Percentiles rank a stretch among this genome's conserved stretches.
Conservation (phyloP, 2,329 filamentous ascomycete species). For the Monilinia vaccinii-corymbosi region DNA sequence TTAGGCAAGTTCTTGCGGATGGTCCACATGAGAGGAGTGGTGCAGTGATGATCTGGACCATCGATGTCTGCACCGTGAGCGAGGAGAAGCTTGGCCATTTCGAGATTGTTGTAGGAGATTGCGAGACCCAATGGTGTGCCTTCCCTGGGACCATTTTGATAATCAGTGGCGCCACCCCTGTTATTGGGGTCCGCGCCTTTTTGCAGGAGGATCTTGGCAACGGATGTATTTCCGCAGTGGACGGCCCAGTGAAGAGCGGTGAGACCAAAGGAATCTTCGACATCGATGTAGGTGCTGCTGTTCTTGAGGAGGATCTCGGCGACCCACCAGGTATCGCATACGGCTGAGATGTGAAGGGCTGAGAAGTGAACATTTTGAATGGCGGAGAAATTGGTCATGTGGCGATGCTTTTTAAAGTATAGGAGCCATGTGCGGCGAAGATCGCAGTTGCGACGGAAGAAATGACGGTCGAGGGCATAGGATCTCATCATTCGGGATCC, state of each 20-base stretch:
- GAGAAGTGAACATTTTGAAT: slow-evolving; percentile 10
- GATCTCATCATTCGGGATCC: slow-evolving; percentile 6
- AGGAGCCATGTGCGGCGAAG: slow-evolving; percentile 9
- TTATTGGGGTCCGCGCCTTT: slow-evolving; percentile 9
- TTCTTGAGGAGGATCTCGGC: slow-evolving; percentile 6
- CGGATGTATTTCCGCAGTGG: slow-evolving; percentile 1
- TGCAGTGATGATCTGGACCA: slow-evolving; percentile 7
- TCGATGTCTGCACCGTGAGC: slow-evolving; percentile 3
- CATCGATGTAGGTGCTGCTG: slow-evolving; percentile 5
- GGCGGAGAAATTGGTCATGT: slow-evolving; percentile 11
- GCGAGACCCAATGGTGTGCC: slow-evolving; percentile 4
- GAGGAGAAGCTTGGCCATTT: slow-evolving; percentile 8
- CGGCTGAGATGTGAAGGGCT: slow-evolving; percentile 9
- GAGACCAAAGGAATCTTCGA: slow-evolving; percentile 8
- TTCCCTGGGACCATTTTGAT: slow-evolving; percentile 4
- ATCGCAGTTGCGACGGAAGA: slow-evolving; percentile 9
- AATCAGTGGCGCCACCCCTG: background rate
- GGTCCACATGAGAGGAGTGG: slow-evolving; percentile 6
- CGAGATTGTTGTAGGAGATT: slow-evolving; percentile 9
- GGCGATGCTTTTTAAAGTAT: slow-evolving; percentile 11
- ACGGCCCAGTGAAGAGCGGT: slow-evolving; percentile 9
- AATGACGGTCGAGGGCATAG: slow-evolving; percentile 4
- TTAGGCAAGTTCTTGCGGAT: slow-evolving; percentile 5
- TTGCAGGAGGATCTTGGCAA: slow-evolving; percentile 2
- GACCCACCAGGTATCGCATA: slow-evolving; percentile 8